A percentile compares a stretch with the other conserved stretches of the same genome.
These are phyloP conservation scores for Epichloe amarillans DNA, from an alignment of 2,329 filamentous ascomycete genomes.

Conservation along the genomic window DNA sequence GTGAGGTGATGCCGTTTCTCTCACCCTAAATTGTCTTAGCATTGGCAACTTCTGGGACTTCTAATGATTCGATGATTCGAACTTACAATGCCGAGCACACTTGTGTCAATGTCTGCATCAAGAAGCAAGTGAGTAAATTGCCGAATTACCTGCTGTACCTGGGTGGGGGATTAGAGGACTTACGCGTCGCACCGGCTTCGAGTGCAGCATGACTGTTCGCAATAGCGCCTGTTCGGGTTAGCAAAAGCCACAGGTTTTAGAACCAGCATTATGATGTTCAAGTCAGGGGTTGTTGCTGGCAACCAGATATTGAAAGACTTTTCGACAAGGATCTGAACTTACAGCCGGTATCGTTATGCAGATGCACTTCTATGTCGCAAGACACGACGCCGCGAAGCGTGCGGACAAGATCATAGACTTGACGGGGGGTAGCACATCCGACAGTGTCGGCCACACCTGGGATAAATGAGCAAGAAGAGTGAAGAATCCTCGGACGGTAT, in stretches of 20 bases:
- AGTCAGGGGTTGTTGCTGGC: too few species aligned
- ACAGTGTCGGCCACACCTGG: conserved; percentile 72
- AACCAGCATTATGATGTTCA: background rate
- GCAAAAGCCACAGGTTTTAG: background rate
- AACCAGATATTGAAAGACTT: too few species aligned
- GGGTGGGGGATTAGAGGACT: background rate
- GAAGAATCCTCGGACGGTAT: too few species aligned
- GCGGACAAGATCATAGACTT: conserved; percentile 78
- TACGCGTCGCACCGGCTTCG: conserved; percentile 66
- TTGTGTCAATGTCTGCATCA: conserved; percentile 5
- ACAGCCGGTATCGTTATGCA: conserved; percentile 19
- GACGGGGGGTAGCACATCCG: conserved; percentile 66
- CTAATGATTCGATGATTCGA: background rate
- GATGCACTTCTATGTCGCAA: conserved; percentile 75
- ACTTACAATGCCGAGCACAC: conserved; percentile 5
- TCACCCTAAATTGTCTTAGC: conserved; percentile 2
- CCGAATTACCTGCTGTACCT: background rate
- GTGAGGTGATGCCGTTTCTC: conserved; percentile 7
- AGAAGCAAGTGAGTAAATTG: background rate
- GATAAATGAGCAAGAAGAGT: background rate
- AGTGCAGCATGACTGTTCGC: conserved; percentile 79
- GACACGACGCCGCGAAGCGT: conserved; percentile 45
- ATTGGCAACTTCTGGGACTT: background rate
- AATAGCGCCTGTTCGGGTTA: conserved; percentile 48
- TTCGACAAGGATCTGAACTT: background rate